Evolutionary conservation across 495 filamentous ascomycete species (phyloP).

Genomic region (Penicillium subrubescens): DNA sequence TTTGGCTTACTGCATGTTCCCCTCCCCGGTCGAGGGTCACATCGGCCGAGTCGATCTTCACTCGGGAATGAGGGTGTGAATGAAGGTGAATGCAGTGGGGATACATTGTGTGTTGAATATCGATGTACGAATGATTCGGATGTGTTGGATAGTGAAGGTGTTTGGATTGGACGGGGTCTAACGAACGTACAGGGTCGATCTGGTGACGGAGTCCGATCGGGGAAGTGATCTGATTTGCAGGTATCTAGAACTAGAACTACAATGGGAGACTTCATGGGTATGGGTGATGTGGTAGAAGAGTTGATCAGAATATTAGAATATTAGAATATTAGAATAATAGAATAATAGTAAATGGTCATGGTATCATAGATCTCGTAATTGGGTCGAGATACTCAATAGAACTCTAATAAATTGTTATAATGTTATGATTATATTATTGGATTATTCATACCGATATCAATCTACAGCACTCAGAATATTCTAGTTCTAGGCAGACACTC

Average conservation of each 20-base stretch:
- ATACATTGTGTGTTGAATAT: not conserved
- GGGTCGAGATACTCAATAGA: not conserved
- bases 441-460: not conserved
- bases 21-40: conserved; percentile 20
- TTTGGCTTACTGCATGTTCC: conserved; percentile 1
- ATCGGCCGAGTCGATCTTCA: conserved; percentile 8
- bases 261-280: not conserved
- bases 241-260: no score
- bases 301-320: no score
- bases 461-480: not conserved
- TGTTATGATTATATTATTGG: not conserved
- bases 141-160: not conserved
- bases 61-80: not conserved
- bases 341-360: not conserved
- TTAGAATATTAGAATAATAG: not conserved
- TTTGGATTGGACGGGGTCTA: conserved; percentile 11
- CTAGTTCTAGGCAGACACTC: not conserved
- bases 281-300: not conserved
- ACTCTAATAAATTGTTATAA: not conserved
- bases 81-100: not conserved
- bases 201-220: conserved; percentile 18
- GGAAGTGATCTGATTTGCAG: not conserved
- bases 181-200: conserved; percentile 17
- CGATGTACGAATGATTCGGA: not conserved
- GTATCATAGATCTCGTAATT: not conserved